Base-by-base conservation (phyloP, 164 flowering plant genomes). In the Vitis rotundifolia region DNA sequence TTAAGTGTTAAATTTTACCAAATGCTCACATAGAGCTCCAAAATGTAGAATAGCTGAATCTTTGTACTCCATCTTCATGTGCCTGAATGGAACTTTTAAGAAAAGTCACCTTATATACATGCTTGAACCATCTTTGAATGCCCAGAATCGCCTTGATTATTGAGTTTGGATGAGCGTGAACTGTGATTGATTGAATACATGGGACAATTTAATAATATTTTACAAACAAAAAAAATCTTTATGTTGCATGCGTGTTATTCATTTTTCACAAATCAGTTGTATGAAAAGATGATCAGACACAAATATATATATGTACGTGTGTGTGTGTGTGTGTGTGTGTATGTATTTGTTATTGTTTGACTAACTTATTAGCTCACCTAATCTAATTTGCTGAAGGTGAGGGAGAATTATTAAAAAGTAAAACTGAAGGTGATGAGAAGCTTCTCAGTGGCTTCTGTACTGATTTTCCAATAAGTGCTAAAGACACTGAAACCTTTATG, bases 401-500 rank as follows among this genome's bases (percentile, higher is more conserved):
- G 19, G 69, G 49, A n/a, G 61, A 13, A 58, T 56, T 19, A 26
- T 11, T 5, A n/a, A 67, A 66, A 9, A 3, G 14, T 63, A 26
- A 48, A 29, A 7, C 26, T 49, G 59, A 48, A 54, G 59, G 22
- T 52, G 66, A 63, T 26, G 77, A 64, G 18, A 74, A 67, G 73
- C 70, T 63, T 58, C 14, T 22, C 29, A 18, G 31, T 53, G 70
- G 26, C 22, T 31, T 62, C 14, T 52, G 53, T n/a, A 31, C 22
- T 59, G 70, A 71, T 47, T 61, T 50, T 67, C 49, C 54, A 12
- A 19, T 9, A 9, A 37, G 65, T 18, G 50, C 15, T 11, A 54
- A 70, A 22, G 77, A 67, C 22, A 5, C 51, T 28, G 75, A 75
- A 31, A 49, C 63, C 44, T 58, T 48, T 69, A 26, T 22, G 62